Base-by-base conservation (phyloP, 345 rosid genomes). In the Eucalyptus tenuipes region DNA sequence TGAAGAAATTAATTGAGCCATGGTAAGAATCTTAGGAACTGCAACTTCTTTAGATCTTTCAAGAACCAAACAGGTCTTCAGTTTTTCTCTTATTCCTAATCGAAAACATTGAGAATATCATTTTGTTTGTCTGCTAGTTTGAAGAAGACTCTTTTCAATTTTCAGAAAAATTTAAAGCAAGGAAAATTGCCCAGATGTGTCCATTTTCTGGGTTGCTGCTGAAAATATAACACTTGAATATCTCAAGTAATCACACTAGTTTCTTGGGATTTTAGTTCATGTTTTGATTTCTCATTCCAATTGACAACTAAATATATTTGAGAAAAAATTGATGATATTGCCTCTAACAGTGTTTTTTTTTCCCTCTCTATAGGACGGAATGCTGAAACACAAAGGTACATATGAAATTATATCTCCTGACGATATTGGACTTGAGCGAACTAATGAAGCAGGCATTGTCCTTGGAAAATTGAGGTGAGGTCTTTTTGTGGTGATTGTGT, bases 331-430 rank as follows among this genome's bases (percentile, higher is more conserved):
- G 22, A 6, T 85, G 59, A 42, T 86, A 59, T 24, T 88, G 57
- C 61, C 31, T 68, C 44, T 82, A 14, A 47, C 64, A 27, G 31
- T 53, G 52, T 87, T 48, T 48, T 20, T 42, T 33, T 89, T 37
- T 48, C 91, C 86, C 55, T 88, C 86, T 89, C 90, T 90, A 80
- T 91, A 97, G 99, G 98, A 97, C 91, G 99, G 99, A 93, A 96
- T 97, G 99, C 95, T 96, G 66, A 96, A 96, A 91, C 97, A 97
- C 92, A 95, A 96, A 92, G 92, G 96, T 55, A 97, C 99, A 9
- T 97, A 97, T 95, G 99, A 97, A 92, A 96, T 97, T 86, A 95
- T 96, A 24, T 93, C 94, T 71, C 99, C 98, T 2, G 98, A 96
- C 87, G 99, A 96, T 91, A 95, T 97, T 68, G 99, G 99, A 71